Evolutionary conservation across 495 filamentous ascomycete genomes (phyloP).

Genomic region (Cercophora newfieldiana): DNA sequence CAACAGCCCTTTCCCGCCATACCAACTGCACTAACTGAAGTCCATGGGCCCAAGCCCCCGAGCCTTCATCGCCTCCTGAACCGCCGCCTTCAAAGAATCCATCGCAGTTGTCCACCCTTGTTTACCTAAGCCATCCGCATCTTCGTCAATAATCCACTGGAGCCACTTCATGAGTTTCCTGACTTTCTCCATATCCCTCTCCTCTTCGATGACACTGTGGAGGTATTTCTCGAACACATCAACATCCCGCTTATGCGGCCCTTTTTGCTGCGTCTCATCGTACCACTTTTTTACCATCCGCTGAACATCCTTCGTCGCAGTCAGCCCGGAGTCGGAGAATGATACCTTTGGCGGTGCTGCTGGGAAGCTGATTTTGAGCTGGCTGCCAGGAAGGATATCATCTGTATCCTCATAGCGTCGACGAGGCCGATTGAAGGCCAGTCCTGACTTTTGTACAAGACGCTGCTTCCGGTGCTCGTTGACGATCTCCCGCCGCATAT

Average conservation of each 20-base stretch:
- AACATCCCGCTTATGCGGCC: constrained; percentile 77
- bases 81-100: constrained; percentile 52
- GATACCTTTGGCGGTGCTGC: constrained; percentile 34
- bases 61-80: constrained; percentile 59
- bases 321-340: constrained; percentile 31
- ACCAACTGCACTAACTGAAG: constrained; percentile 35
- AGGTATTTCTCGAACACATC: constrained; percentile 68
- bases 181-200: constrained; percentile 64
- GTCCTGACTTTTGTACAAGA: constrained; percentile 39
- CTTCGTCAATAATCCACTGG: constrained; percentile 65
- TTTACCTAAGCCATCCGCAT: constrained; percentile 31
- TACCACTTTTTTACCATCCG: constrained; percentile 64
- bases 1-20: background rate
- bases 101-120: constrained; percentile 52
- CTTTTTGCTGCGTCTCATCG: constrained; percentile 61
- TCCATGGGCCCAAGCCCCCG: constrained; percentile 67
- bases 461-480: constrained; percentile 65
- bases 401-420: constrained; percentile 17
- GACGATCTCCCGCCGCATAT: constrained; percentile 75
- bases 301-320: constrained; percentile 35
- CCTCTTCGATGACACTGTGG: constrained; percentile 64
- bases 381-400: constrained; percentile 23
- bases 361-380: constrained; percentile 39
- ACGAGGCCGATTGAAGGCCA: constrained; percentile 24
- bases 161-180: constrained; percentile 61